phyloP scores from a whole-genome alignment of 192 early-diverging fungal species.

The Chytriomyces hyalinus region DNA sequence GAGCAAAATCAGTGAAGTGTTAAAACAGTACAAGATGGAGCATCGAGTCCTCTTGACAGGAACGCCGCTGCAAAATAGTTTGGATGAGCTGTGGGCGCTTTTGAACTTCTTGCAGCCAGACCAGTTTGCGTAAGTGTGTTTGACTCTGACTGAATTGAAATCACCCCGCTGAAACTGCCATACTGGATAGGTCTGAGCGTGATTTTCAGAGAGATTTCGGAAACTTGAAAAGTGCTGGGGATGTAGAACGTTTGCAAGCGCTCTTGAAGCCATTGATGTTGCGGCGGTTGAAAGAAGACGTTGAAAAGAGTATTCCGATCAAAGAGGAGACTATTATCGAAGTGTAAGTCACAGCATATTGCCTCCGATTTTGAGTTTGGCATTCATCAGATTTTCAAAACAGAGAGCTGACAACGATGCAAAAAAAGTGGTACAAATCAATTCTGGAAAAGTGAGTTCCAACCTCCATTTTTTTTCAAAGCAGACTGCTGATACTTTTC shows the following conservation, averaged over 20 bases:
- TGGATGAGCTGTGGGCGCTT: constrained; percentile 82
- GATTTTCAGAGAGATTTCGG: constrained; percentile 76
- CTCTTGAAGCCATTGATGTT: constrained; percentile 86
- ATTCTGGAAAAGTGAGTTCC: constrained; percentile 68
- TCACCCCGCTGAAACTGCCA: neutral
- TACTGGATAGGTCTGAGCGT: constrained; percentile 57
- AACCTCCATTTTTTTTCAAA: neutral
- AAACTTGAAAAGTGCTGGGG: constrained; percentile 66
- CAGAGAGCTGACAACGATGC: constrained; percentile 76
- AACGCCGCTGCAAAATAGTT: constrained; percentile 81
- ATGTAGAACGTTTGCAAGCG: constrained; percentile 78
- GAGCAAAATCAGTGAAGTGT: constrained; percentile 77
- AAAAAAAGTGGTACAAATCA: constrained; percentile 85
- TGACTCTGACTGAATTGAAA: neutral
- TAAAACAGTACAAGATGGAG: constrained; percentile 77
- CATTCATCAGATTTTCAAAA: constrained; percentile 15
- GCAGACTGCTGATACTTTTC: neutral
- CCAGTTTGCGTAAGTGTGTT: constrained; percentile 51
- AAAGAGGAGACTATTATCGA: constrained; percentile 92
- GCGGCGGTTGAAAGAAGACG: constrained; percentile 86
- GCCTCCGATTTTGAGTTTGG: neutral
- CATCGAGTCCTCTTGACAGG: constrained; percentile 81
- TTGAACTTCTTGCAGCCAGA: constrained; percentile 83
- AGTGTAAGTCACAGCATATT: constrained; percentile 47
- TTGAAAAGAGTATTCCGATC: constrained; percentile 84